Evolutionary conservation across 1,139 yeast genomes (phyloP).

Genomic region (Maudiozyma humilis): DNA sequence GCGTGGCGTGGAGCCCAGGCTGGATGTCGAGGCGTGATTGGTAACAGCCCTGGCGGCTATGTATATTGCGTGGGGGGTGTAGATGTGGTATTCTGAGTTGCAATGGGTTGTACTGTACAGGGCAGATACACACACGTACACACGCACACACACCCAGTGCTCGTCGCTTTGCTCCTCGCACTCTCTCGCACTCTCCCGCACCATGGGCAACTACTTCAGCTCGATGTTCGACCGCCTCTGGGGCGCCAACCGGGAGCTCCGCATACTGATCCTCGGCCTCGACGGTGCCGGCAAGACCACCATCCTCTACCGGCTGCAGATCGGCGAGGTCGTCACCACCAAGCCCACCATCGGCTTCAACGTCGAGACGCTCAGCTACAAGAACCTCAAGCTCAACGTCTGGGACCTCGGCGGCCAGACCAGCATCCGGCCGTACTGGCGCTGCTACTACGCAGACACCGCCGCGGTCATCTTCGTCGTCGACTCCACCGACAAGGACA

Average conservation of each 20-base stretch:
- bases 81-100: too few relatives aligned
- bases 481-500: constrained; percentile 92
- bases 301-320: constrained; percentile 78
- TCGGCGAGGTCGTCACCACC: constrained; percentile 91
- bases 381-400: constrained; percentile 79
- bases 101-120: too few relatives aligned
- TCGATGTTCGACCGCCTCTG: constrained; percentile 78
- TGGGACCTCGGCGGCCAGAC: constrained; percentile 98
- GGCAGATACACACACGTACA: too few relatives aligned
- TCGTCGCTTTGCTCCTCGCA: too few relatives aligned
- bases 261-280: constrained; percentile 83
- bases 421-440: constrained; percentile 94
- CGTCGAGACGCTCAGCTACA: constrained; percentile 86
- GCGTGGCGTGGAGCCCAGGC: background rate
- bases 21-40: too few relatives aligned
- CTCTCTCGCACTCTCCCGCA: too few relatives aligned
- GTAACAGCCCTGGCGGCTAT: too few relatives aligned
- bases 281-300: constrained; percentile 99
- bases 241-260: constrained; percentile 84
- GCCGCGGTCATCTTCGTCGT: constrained; percentile 95
- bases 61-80: too few relatives aligned
- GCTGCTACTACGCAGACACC: constrained; percentile 92
- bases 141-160: too few relatives aligned
- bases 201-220: constrained; percentile 87
- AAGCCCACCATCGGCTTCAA: constrained; percentile 96